phyloP scores from a whole-genome alignment of 257 asterid species.

The Solanum clarkiae region DNA sequence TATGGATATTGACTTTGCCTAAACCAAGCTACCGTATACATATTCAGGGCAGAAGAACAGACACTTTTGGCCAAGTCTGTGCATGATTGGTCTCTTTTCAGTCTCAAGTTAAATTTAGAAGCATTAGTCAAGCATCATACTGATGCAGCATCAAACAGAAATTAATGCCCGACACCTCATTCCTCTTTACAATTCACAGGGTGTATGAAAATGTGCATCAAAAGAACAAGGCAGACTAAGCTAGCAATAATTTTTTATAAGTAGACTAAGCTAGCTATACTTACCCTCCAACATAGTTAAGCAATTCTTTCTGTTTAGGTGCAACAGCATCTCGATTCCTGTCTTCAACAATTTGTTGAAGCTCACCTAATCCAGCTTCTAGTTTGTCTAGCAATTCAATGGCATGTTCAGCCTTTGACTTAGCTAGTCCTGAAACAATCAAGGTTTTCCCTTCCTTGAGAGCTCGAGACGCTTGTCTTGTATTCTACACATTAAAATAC shows the following conservation, averaged over 20 bases:
- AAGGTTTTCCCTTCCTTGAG: slow-evolving; percentile 63
- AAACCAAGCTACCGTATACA: neutral
- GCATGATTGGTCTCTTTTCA: neutral
- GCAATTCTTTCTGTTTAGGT: slow-evolving; percentile 94
- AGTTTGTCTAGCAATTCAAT: slow-evolving; percentile 65
- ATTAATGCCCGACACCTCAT: neutral
- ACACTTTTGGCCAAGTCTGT: neutral
- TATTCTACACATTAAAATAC: slow-evolving; percentile 46
- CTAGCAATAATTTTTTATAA: neutral
- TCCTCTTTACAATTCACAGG: neutral
- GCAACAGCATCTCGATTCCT: slow-evolving; percentile 67
- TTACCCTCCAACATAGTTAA: slow-evolving; percentile 93
- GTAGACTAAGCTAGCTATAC: slow-evolving; percentile 8
- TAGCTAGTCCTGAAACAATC: slow-evolving; percentile 80
- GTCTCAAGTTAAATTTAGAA: neutral
- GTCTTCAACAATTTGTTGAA: slow-evolving; percentile 66
- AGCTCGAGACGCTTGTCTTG: slow-evolving; percentile 70
- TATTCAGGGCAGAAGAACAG: neutral
- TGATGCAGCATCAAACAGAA: neutral
- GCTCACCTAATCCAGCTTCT: slow-evolving; percentile 72
- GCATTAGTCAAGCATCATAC: neutral
- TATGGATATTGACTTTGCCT: neutral
- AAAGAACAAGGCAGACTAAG: neutral
- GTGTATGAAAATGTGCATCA: neutral
- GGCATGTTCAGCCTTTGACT: slow-evolving; percentile 76